These are phyloP conservation scores for Sisymbrium altissimum DNA, from an alignment of 345 rosid species.

Conservation along the genomic window DNA sequence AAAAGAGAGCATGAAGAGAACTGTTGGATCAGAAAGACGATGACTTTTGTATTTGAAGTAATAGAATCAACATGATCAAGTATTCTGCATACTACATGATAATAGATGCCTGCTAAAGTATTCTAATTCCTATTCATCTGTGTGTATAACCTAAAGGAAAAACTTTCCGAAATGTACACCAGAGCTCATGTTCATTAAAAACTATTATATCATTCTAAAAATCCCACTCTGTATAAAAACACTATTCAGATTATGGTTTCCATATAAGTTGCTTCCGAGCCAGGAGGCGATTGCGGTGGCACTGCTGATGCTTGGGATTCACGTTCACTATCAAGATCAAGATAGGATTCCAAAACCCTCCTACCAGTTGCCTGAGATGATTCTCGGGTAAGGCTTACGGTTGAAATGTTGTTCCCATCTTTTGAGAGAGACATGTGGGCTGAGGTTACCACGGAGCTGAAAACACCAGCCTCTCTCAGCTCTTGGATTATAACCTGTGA, in stretches of 20 bases:
- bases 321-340: conserved; percentile 8
- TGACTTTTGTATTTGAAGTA: conserved; percentile 18
- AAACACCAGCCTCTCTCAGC: conserved; percentile 76
- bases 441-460: conserved; percentile 47
- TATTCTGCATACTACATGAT: conserved; percentile 5
- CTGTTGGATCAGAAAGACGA: not conserved
- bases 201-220: not conserved
- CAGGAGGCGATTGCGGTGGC: conserved; percentile 34
- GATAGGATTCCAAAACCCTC: conserved; percentile 21
- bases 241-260: not conserved
- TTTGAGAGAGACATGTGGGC: conserved; percentile 20
- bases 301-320: conserved; percentile 21
- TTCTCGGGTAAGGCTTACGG: conserved; percentile 8
- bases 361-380: conserved; percentile 24
- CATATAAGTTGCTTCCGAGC: conserved; percentile 17
- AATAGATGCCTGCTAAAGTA: not conserved
- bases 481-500: conserved; percentile 72
- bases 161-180: conserved; percentile 30
- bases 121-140: conserved; percentile 14
- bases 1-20: not conserved
- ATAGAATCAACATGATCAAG: conserved; percentile 1
- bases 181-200: conserved; percentile 17
- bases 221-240: not conserved
- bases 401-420: conserved; percentile 15
- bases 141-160: conserved; percentile 27